Evolutionary conservation across 2,329 filamentous ascomycete genomes (phyloP), one percentile per base, ranked within the genome.

Genomic region (Cercospora zeae-maydis): DNA sequence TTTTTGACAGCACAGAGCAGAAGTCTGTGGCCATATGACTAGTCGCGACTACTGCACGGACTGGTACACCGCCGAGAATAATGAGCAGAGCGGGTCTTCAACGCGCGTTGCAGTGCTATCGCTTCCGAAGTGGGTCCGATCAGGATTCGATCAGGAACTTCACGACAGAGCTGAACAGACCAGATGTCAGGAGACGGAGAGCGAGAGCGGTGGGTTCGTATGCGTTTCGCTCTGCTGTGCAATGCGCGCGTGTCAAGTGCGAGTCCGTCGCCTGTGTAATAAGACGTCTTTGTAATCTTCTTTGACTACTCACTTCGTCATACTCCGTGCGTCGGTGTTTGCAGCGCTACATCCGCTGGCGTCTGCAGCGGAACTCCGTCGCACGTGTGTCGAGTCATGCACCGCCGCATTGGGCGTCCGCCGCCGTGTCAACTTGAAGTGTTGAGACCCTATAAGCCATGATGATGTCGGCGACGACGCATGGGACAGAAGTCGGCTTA

Each of bases 1-100:
- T 59, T 59, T 63, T 51, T 58, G 66, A 56, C 13, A 54, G 39
- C 51, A 42, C 55, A 58, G 58, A 62, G 24, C 24, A 62, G 58
- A 52, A n/a, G 63, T 63, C 30, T 59, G 56, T 52, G 42, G 27
- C 2, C 30, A 51, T 34, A 36, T 51, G 42, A 49, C 39, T 58
- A 51, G 27, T n/a, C 39, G 39, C 39, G 39, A 47, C 16, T n/a
- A 47, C 16, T n/a, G 47, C 36, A 39, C 36, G 47, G 47, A 51
- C 47, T 31, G 47, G 47, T 51, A 31, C 47, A 31, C 24, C 47
- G 47, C 47, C 24, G 24, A 14, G 45, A 51, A 27, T 51, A n/a
- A n/a, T 27, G 45, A 24, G 21, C 45, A 31, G 27, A 51, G 47
- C 47, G 47, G 37, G 27, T 34, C 55, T 37, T 58, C 37, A 57